Evolutionary conservation across 129 eudicot species (phyloP).

Genomic region (Silybum marianum): DNA sequence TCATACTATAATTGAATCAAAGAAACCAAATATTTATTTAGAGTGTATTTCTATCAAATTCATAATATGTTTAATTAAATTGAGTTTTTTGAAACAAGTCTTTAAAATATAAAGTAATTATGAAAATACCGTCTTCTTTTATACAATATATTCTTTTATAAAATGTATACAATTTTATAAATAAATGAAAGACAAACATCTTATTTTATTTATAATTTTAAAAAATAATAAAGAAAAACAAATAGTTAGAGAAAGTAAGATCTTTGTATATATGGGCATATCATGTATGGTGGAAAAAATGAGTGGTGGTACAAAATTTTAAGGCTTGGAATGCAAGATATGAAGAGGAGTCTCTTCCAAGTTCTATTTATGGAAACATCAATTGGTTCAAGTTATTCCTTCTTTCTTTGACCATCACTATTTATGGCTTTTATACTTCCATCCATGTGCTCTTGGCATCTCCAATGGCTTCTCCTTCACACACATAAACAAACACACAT

Average conservation of each 20-base stretch:
- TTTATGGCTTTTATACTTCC: slow-evolving; percentile 21
- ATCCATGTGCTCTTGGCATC: slow-evolving; percentile 25
- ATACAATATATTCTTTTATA: too few species aligned
- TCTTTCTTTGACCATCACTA: slow-evolving; percentile 34
- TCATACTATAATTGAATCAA: too few species aligned
- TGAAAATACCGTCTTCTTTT: too few species aligned
- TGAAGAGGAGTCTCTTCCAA: slow-evolving; percentile 33
- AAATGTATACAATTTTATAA: too few species aligned
- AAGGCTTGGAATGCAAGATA: slow-evolving; percentile 36
- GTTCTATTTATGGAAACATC: slow-evolving; percentile 31
- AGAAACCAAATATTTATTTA: too few species aligned
- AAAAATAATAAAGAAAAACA: background rate
- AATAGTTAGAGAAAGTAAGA: slow-evolving; percentile 12
- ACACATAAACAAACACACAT: too few species aligned
- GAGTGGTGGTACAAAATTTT: slow-evolving; percentile 30
- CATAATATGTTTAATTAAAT: too few species aligned
- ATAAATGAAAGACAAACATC: too few species aligned
- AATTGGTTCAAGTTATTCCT: slow-evolving; percentile 32
- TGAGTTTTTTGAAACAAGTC: too few species aligned
- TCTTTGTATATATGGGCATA: background rate
- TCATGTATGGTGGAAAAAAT: slow-evolving; percentile 27
- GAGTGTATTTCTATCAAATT: too few species aligned
- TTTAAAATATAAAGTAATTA: too few species aligned
- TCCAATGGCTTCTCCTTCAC: slow-evolving; percentile 7
- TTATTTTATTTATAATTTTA: too few species aligned